A percentile compares a stretch with the other conserved stretches of the same genome.
These are phyloP conservation scores for Verticillium klebahnii DNA, from an alignment of 2,329 filamentous ascomycete genomes.

Conservation along the genomic window DNA sequence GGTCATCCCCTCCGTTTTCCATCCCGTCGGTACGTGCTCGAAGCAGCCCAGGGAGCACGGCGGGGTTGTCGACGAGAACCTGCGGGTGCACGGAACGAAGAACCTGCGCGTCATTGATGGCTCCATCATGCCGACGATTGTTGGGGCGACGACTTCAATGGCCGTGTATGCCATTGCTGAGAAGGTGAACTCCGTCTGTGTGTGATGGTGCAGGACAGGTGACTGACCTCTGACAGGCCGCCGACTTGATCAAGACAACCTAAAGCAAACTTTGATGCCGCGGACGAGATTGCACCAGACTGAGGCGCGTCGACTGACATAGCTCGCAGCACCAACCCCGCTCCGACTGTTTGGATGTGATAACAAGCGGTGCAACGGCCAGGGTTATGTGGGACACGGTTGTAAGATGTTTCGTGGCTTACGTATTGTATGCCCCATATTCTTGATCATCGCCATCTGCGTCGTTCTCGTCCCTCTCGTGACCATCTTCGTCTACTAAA, in stretches of 20 bases:
- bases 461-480: too few species aligned
- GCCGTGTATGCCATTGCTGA: conserved; percentile 15
- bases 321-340: too few species aligned
- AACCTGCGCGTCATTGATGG: conserved; percentile 15
- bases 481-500: not conserved
- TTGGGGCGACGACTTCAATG: conserved; percentile 15
- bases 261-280: not conserved
- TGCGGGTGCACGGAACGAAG: conserved; percentile 22
- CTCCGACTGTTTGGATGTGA: too few species aligned
- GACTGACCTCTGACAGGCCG: conserved; percentile 7
- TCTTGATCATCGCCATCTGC: too few species aligned
- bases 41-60: conserved; percentile 22
- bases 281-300: too few species aligned
- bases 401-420: too few species aligned
- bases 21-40: conserved; percentile 21
- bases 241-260: conserved; percentile 10
- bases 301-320: too few species aligned
- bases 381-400: too few species aligned
- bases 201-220: not conserved
- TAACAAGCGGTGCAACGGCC: too few species aligned
- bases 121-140: conserved; percentile 15
- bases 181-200: conserved; percentile 7
- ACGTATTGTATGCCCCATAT: too few species aligned
- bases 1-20: conserved; percentile 19
- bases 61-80: conserved; percentile 20